These are phyloP conservation scores for Aphanomyces euteiches DNA, from an alignment of 352 stramenopile species.

Conservation along the genomic window DNA sequence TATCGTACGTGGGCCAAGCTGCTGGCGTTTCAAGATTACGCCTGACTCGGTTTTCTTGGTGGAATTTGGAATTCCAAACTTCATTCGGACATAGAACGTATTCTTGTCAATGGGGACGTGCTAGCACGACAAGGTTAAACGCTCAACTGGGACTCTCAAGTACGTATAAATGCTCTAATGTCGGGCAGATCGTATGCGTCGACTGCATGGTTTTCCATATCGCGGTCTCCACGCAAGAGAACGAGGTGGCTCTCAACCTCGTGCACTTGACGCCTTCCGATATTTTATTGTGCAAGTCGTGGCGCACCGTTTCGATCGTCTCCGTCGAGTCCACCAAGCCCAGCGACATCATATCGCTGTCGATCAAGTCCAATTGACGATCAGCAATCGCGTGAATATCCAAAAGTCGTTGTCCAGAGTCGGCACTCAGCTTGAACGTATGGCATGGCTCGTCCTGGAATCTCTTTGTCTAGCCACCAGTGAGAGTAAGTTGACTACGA, in stretches of 20 bases:
- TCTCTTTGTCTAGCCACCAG: too few species aligned
- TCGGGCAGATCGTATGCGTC: background rate
- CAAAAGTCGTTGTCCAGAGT: background rate
- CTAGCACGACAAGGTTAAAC: background rate
- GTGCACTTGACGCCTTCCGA: background rate
- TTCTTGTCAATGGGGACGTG: background rate
- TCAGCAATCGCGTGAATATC: conserved; percentile 18
- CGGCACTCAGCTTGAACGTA: conserved; percentile 13
- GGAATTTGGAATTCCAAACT: background rate
- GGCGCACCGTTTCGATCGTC: background rate
- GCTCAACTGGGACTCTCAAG: background rate
- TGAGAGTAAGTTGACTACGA: too few species aligned
- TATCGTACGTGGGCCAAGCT: background rate
- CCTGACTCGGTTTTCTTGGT: background rate
- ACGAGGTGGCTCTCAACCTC: background rate
- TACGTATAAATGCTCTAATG: background rate
- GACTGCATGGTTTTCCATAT: background rate
- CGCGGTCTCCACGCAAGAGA: background rate
- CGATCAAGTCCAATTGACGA: conserved; percentile 13
- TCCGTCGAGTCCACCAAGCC: background rate
- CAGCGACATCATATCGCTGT: conserved; percentile 11
- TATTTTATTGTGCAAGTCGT: background rate
- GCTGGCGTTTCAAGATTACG: conserved; percentile 5
- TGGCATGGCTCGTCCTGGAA: background rate
- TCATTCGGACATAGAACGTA: background rate